Evolutionary conservation across 2,329 filamentous ascomycete genomes (phyloP), one percentile per base, ranked within the genome.

Genomic region (Colletotrichum magnum): DNA sequence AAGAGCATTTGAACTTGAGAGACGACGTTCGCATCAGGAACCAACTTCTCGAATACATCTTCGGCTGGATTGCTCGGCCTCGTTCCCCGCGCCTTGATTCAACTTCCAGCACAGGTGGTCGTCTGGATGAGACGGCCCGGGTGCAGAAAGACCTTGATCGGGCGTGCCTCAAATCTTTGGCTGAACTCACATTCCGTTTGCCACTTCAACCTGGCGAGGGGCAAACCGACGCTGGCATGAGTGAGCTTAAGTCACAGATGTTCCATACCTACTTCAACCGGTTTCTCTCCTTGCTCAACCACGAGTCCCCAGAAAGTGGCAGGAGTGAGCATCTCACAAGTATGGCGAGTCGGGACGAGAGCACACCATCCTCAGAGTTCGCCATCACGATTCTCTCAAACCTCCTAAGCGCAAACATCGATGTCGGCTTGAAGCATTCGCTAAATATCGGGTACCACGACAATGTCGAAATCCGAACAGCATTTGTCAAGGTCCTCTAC

Each of bases 201-300:
- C 90, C 90, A 16, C 80, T 93, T 15, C 90, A 92, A 72, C 89
- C 90, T 1, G 86, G 86, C 1, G 90, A 92, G 60, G 88, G 87
- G 5, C 89, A 91, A 72, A 89, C 85, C 13, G 90, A 93, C 78
- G 89, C 88, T 1, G 88, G 89, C 52, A 89, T 88, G 61, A 91
- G 89, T 72, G 90, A 92, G 77, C 84, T 90, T 60, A 92, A 92
- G 75, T 90, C 89, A 1, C 88, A 92, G 74, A 90, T 92, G 87
- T 93, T 93, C 74, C 89, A 91, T 70, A 89, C 87, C 6, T 93
- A 93, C 76, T 92, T 93, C 79, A 92, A 91, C 71, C 84, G 89
- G 7, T 92, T 93, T 74, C 81, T 93, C 21, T 91, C 89, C 0
- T 80, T 93, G 5, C 81, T 93, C 32, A 90, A 90, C 69, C 83